A percentile compares a stretch with the other conserved stretches of the same genome.
Evolutionary conservation across 2,329 filamentous ascomycete genomes (phyloP).

Genomic region (Fusarium brachygibbosum): DNA sequence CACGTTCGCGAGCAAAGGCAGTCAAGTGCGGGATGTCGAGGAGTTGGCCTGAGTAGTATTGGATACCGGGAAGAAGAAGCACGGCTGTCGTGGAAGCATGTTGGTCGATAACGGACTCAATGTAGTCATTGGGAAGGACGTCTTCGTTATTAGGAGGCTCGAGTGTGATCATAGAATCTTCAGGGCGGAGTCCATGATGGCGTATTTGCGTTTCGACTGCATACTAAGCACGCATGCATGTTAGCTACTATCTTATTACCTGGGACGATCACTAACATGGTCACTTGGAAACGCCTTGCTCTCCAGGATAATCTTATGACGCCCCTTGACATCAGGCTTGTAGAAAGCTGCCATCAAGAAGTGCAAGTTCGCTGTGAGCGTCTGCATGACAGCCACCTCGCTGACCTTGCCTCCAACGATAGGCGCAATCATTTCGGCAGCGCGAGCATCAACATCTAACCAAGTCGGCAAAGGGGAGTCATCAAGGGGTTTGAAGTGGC

Average conservation of each 20-base stretch:
- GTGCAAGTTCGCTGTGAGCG: slow-evolving; percentile 82
- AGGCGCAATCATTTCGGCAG: slow-evolving; percentile 73
- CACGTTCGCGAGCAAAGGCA: slow-evolving; percentile 75
- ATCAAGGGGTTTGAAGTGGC: slow-evolving; percentile 79
- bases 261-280: slow-evolving; percentile 63
- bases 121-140: slow-evolving; percentile 74
- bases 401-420: slow-evolving; percentile 77
- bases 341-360: slow-evolving; percentile 87
- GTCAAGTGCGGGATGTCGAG: slow-evolving; percentile 85
- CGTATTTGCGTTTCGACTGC: slow-evolving; percentile 82
- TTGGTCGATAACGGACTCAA: slow-evolving; percentile 78
- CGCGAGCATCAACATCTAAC: slow-evolving; percentile 78
- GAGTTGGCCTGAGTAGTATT: slow-evolving; percentile 88
- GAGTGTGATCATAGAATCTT: slow-evolving; percentile 77
- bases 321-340: slow-evolving; percentile 66
- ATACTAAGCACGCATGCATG: slow-evolving; percentile 64
- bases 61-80: slow-evolving; percentile 82
- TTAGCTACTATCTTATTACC: slow-evolving; percentile 12
- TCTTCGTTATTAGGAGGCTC: slow-evolving; percentile 65
- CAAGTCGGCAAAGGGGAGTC: slow-evolving; percentile 77
- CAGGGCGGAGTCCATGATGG: slow-evolving; percentile 74
- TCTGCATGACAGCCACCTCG: slow-evolving; percentile 88
- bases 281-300: slow-evolving; percentile 89
- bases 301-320: slow-evolving; percentile 83
- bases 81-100: slow-evolving; percentile 78